Evolutionary conservation across 1,139 yeast species (phyloP).

Genomic region (Yamadazyma pseudoaaseri): DNA sequence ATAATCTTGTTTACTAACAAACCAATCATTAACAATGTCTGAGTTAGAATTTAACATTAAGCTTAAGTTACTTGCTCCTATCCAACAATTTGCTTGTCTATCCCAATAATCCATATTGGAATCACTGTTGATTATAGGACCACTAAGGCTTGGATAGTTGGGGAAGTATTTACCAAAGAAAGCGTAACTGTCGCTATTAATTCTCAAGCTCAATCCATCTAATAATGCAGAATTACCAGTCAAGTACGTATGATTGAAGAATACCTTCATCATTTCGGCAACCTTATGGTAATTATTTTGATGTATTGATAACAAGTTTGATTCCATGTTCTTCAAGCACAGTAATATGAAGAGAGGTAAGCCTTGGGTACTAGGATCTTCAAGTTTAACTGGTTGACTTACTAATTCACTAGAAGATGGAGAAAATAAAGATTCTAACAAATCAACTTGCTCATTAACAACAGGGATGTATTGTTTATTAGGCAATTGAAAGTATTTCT

Average conservation of each 20-base stretch:
- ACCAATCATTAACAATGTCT: constrained; percentile 52
- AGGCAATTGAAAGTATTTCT: constrained; percentile 48
- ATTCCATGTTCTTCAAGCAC: constrained; percentile 36
- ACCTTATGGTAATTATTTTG: constrained; percentile 28
- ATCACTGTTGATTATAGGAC: constrained; percentile 6
- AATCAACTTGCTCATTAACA: constrained; percentile 40
- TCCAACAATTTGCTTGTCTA: constrained; percentile 59
- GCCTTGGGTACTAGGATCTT: constrained; percentile 42
- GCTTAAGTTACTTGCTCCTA: constrained; percentile 66
- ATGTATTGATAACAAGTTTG: constrained; percentile 26
- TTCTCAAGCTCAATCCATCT: constrained; percentile 60
- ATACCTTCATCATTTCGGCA: constrained; percentile 40
- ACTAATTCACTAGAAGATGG: constrained; percentile 44
- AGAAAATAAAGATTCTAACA: constrained; percentile 55
- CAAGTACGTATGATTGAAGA: constrained; percentile 59
- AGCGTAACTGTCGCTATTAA: constrained; percentile 57
- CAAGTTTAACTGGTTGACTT: constrained; percentile 29
- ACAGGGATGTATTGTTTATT: constrained; percentile 39
- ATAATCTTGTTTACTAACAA: constrained; percentile 56
- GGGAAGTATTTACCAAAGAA: constrained; percentile 48
- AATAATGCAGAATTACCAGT: constrained; percentile 66
- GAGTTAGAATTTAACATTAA: constrained; percentile 42
- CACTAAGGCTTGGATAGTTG: constrained; percentile 27
- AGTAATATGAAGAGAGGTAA: constrained; percentile 39
- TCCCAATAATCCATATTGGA: constrained; percentile 45